Evolutionary conservation across 164 flowering plant species (phyloP), one percentile per base, ranked within the genome.

Genomic region (Protea cynaroides): DNA sequence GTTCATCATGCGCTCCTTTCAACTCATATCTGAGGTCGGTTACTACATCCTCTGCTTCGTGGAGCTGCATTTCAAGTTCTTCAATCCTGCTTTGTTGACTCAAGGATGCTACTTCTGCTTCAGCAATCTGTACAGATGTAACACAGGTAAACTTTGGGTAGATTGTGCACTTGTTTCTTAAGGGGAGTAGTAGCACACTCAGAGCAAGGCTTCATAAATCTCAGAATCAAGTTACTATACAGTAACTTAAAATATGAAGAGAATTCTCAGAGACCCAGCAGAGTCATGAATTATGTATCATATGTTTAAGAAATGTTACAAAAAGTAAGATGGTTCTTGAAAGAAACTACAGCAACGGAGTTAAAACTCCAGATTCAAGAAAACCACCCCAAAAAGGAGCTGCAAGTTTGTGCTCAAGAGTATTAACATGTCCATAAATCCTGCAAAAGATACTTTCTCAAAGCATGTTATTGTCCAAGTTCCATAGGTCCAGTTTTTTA

Each of bases 31-130:
- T 78, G 17, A 80, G 80, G 59, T 80, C 78, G 34, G n/a, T 59
- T 61, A 85, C 70, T 22, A 75, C 68, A 18, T 72, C 80, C 74
- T 87, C 86, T 18, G 89, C 84, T 66, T 87, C 88, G 15, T 78
- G 49, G 52, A 87, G 85, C 66, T 82, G 86, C 57, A 78, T 79
- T 63, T 85, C 92, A 64, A 87, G 85, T 72, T 79, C 92, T 59
- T 81, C 75, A 64, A 80, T 78, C 65, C 58, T 82, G 47, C 43
- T 70, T 50, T 70, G 69, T 62, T 82, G 85, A 50, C 66, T 76
- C 54, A 64, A 63, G 15, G 83, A 80, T 70, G 70, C 67, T 4
- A 63, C 25, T 58, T 80, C 84, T 24, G 85, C 77, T 75, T 83
- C 88, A 56, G 43, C 68, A 14, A 59, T 67, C 92, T 84, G 79